phyloP scores from a whole-genome alignment of 352 stramenopile genomes.

The Phytophthora ohioensis region DNA sequence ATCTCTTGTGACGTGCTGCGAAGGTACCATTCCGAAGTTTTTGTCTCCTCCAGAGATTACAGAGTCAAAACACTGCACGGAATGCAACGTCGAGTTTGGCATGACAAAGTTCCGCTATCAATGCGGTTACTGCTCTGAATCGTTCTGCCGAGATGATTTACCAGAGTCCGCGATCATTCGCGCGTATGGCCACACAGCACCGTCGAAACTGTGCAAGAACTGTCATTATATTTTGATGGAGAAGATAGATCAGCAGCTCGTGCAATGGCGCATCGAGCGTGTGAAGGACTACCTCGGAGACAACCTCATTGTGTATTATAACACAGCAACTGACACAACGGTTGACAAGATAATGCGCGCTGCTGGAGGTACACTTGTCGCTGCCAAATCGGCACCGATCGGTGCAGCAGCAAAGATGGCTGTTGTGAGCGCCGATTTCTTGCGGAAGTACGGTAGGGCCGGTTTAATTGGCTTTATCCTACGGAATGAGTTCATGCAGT shows the following conservation, averaged over 20 bases:
- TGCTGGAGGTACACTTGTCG: slow-evolving; percentile 78
- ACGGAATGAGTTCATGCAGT: slow-evolving; percentile 91
- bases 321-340: slow-evolving; percentile 78
- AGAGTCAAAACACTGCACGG: slow-evolving; percentile 71
- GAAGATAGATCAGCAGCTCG: slow-evolving; percentile 81
- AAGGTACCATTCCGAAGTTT: slow-evolving; percentile 52
- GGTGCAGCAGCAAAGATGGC: slow-evolving; percentile 85
- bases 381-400: slow-evolving; percentile 82
- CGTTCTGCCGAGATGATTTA: slow-evolving; percentile 81
- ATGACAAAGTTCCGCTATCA: slow-evolving; percentile 88
- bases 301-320: slow-evolving; percentile 80
- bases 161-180: slow-evolving; percentile 65
- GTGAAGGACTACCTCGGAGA: slow-evolving; percentile 81
- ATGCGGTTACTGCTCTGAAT: slow-evolving; percentile 85
- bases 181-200: slow-evolving; percentile 68
- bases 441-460: slow-evolving; percentile 84
- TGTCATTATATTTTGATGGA: slow-evolving; percentile 77
- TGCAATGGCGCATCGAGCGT: slow-evolving; percentile 82
- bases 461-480: slow-evolving; percentile 86
- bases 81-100: slow-evolving; percentile 76
- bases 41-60: slow-evolving; percentile 72
- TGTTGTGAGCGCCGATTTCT: slow-evolving; percentile 86
- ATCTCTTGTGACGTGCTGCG: slow-evolving; percentile 76
- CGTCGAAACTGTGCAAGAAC: slow-evolving; percentile 74
- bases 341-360: slow-evolving; percentile 89